Conservation (phyloP, 2,329 filamentous ascomycete genomes). For the Drechslerella coelobrocha region DNA sequence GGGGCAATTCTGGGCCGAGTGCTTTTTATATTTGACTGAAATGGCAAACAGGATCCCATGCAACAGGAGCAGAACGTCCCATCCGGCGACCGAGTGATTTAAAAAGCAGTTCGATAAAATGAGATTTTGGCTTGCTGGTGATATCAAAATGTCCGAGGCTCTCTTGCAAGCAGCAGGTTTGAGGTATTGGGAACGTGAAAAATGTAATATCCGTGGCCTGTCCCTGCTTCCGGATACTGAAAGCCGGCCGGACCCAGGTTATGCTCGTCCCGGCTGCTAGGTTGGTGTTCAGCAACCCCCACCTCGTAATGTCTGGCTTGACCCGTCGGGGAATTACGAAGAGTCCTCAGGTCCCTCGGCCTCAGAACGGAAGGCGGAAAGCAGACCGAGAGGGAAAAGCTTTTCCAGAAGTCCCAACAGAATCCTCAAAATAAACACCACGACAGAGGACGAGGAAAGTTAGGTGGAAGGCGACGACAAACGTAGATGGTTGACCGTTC, state of each 20-base stretch:
- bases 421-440: conserved; percentile 7
- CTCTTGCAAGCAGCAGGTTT: conserved; percentile 23
- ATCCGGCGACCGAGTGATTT: conserved; percentile 31
- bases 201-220: not conserved
- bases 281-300: not conserved
- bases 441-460: conserved; percentile 1
- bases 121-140: conserved; percentile 7
- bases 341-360: conserved; percentile 26
- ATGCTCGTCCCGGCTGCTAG: conserved; percentile 18
- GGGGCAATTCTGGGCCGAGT: not conserved
- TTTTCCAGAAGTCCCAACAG: conserved; percentile 22
- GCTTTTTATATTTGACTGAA: conserved; percentile 1
- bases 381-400: conserved; percentile 19
- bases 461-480: conserved; percentile 12
- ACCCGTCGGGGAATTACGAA: conserved; percentile 36
- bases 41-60: not conserved
- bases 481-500: not conserved
- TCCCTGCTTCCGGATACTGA: conserved; percentile 38
- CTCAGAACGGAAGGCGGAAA: conserved; percentile 49
- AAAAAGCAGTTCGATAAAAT: conserved; percentile 15
- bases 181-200: conserved; percentile 38
- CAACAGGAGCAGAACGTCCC: conserved; percentile 20
- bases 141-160: conserved; percentile 47
- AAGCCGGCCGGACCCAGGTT: conserved; percentile 39
- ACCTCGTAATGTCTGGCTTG: not conserved